Conservation (phyloP, 2,329 filamentous ascomycete genomes). For the Pyricularia sp. region DNA sequence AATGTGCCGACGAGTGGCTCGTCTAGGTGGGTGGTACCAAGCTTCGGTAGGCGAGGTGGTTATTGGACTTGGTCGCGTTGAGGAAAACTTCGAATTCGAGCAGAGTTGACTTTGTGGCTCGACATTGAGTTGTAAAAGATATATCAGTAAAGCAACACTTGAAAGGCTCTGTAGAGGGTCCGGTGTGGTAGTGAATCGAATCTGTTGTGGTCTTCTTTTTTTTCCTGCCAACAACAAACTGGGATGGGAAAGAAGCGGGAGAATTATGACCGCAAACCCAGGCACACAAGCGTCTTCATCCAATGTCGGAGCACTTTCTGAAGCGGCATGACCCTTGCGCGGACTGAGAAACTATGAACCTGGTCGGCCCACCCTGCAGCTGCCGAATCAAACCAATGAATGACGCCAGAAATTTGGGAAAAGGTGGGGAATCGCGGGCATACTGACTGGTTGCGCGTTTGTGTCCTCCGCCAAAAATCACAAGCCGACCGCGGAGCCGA, state of each 20-base stretch:
- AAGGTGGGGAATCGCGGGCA: background rate
- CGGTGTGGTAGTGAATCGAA: background rate
- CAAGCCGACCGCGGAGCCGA: background rate
- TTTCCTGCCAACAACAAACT: background rate
- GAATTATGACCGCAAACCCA: conserved; percentile 1
- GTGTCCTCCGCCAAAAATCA: background rate
- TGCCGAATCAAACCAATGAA: background rate
- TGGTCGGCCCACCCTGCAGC: background rate
- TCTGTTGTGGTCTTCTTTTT: background rate
- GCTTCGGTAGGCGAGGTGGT: background rate
- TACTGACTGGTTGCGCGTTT: background rate
- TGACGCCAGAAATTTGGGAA: background rate
- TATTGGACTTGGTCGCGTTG: background rate
- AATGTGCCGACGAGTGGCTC: background rate
- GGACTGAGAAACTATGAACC: background rate
- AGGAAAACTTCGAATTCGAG: background rate
- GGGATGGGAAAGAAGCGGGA: background rate
- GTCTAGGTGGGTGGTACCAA: background rate
- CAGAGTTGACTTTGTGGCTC: background rate
- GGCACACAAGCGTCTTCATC: background rate
- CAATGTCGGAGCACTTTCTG: background rate
- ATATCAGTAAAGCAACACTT: background rate
- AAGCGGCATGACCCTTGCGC: background rate
- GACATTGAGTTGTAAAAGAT: background rate
- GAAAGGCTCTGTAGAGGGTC: background rate